Percentiles rank a stretch among this genome's conserved stretches.
These are phyloP conservation scores for Yamadazyma dushanensis DNA, from an alignment of 1,139 yeast genomes.

Conservation along the genomic window DNA sequence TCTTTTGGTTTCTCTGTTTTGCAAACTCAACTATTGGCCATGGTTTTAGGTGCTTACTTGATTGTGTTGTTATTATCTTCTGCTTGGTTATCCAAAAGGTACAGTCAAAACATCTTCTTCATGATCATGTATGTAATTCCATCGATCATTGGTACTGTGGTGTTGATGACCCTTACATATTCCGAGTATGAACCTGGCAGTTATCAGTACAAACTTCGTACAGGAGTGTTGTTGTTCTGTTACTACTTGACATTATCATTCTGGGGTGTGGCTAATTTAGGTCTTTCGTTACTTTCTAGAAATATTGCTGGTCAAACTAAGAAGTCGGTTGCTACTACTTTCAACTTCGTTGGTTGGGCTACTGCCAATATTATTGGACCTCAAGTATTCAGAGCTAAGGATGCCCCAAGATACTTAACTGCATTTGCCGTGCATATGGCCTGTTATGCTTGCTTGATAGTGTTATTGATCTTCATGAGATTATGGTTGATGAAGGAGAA, in stretches of 20 bases:
- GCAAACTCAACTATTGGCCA: conserved; percentile 37
- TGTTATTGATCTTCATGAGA: conserved; percentile 23
- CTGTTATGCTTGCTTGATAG: conserved; percentile 29
- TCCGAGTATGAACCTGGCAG: conserved; percentile 19
- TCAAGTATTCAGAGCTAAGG: conserved; percentile 26
- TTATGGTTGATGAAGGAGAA: conserved; percentile 25
- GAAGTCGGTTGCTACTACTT: conserved; percentile 22
- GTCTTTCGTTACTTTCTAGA: conserved; percentile 26
- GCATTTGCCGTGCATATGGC: conserved; percentile 32
- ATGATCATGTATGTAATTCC: conserved; percentile 26
- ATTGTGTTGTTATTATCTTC: conserved; percentile 31
- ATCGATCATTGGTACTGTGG: conserved; percentile 37
- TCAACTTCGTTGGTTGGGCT: conserved; percentile 30
- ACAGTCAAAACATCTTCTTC: conserved; percentile 13
- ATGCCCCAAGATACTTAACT: conserved; percentile 27
- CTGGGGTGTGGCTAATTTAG: conserved; percentile 21
- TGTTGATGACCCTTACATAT: conserved; percentile 29
- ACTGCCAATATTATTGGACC: conserved; percentile 31
- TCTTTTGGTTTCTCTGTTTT: conserved; percentile 35
- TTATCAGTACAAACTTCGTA: conserved; percentile 18
- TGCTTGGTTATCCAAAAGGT: conserved; percentile 32
- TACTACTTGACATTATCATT: conserved; percentile 33
- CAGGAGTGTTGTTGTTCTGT: conserved; percentile 22
- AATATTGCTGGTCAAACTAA: conserved; percentile 32
- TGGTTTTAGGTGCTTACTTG: conserved; percentile 40